Conservation (phyloP, 441 rosid species). For the Bocquillonia castaneifolia region DNA sequence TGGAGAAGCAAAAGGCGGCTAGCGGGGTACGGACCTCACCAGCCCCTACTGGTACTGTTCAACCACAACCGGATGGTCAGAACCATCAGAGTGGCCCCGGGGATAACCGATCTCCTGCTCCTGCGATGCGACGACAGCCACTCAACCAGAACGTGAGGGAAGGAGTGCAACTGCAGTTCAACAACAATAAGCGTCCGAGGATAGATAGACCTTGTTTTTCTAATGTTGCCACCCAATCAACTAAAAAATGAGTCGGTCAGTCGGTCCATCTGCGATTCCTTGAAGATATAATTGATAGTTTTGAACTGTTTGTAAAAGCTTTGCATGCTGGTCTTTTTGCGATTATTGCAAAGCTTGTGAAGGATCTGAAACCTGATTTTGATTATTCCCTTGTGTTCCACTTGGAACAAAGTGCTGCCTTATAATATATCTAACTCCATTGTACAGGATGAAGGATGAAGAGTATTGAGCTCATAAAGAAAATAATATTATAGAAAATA, state of each 20-base stretch:
- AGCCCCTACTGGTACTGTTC: constrained; percentile 4
- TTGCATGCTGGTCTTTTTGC: too few relatives aligned
- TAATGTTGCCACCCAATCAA: too few relatives aligned
- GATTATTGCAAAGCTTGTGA: neutral
- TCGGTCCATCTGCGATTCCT: too few relatives aligned
- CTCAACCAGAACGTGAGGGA: neutral
- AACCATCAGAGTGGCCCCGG: neutral
- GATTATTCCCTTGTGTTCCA: neutral
- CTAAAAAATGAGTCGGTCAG: too few relatives aligned
- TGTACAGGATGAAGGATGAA: too few relatives aligned
- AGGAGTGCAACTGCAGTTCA: neutral
- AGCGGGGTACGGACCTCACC: neutral
- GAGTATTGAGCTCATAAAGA: too few relatives aligned
- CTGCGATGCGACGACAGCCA: constrained; percentile 11
- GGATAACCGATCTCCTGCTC: constrained; percentile 12
- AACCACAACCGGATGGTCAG: neutral
- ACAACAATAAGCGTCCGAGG: constrained; percentile 33
- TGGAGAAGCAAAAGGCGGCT: constrained; percentile 23
- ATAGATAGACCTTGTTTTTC: neutral
- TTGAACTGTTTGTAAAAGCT: too few relatives aligned
- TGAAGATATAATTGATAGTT: too few relatives aligned
- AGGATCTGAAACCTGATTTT: neutral
- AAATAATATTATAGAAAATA: too few relatives aligned
- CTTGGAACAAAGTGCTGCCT: too few relatives aligned
- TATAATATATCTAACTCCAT: neutral